Conservation (phyloP, 306 rosid species). For the Sophora flavescens region DNA sequence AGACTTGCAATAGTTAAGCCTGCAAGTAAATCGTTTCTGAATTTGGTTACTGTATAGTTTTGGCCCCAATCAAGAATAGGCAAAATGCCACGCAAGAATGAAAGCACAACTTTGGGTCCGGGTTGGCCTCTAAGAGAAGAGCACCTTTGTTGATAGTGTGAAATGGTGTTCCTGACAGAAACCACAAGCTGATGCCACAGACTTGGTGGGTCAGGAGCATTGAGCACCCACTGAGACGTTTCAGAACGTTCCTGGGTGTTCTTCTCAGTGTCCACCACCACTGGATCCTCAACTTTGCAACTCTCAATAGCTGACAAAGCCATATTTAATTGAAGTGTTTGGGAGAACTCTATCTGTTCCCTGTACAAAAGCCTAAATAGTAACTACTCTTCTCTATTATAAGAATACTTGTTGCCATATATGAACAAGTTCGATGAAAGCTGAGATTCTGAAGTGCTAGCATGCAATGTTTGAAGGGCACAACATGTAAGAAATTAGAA, state of each 20-base stretch:
- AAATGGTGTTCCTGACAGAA: conserved; percentile 29
- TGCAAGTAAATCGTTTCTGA: conserved; percentile 47
- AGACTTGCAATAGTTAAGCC: conserved; percentile 47
- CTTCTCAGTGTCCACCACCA: conserved; percentile 7
- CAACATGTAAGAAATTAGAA: not conserved
- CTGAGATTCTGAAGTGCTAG: not conserved
- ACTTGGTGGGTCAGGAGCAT: conserved; percentile 43
- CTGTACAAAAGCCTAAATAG: not conserved
- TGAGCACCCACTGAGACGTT: conserved; percentile 42
- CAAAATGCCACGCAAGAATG: conserved; percentile 30
- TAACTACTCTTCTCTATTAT: not conserved
- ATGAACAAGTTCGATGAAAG: not conserved
- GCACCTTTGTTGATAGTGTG: not conserved
- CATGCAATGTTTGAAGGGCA: not conserved
- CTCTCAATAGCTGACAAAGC: not conserved
- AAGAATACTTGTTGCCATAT: conserved; percentile 4
- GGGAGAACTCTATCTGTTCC: conserved; percentile 33
- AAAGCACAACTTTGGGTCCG: conserved; percentile 5
- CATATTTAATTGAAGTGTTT: conserved; percentile 43
- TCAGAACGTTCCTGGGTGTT: not conserved
- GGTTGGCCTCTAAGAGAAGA: conserved; percentile 18
- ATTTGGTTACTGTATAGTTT: conserved; percentile 26
- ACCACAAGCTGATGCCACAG: conserved; percentile 8
- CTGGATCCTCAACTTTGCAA: conserved; percentile 5
- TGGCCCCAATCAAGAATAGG: conserved; percentile 51